Evolutionary conservation across 345 rosid species (phyloP).

Genomic region (Citropsis articulata): DNA sequence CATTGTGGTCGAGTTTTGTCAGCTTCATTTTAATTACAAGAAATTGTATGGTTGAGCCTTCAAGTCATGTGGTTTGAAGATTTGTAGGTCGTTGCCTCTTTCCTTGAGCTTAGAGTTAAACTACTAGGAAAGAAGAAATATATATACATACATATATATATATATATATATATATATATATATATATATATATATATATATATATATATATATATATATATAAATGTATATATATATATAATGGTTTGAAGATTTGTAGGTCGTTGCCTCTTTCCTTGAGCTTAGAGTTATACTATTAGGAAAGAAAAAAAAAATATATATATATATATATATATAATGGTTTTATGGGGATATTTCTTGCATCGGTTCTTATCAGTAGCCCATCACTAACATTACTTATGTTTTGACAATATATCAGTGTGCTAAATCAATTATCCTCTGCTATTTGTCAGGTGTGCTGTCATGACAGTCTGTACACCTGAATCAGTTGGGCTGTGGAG

Average conservation of each 20-base stretch:
- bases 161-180: no score
- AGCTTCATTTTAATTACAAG: not conserved
- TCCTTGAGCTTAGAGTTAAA: not conserved
- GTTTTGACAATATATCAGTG: not conserved
- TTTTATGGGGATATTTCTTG: not conserved
- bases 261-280: no score
- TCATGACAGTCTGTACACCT: conserved; percentile 28
- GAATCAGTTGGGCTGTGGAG: conserved; percentile 35
- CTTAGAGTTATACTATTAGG: no score
- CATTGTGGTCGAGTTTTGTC: not conserved
- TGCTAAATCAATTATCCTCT: not conserved
- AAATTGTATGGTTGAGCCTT: not conserved
- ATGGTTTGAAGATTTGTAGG: no score
- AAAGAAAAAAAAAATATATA: no score
- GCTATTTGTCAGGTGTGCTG: conserved; percentile 23
- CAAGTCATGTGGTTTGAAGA: not conserved
- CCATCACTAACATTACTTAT: not conserved
- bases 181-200: no score
- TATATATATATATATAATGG: no score
- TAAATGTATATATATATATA: no score
- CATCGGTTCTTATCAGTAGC: not conserved
- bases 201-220: no score
- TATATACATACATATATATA: no score
- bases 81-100: not conserved
- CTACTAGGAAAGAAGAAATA: not conserved